phyloP scores from a whole-genome alignment of 371 early-diverging fungal genomes.

The Rhizomucor miehei region DNA sequence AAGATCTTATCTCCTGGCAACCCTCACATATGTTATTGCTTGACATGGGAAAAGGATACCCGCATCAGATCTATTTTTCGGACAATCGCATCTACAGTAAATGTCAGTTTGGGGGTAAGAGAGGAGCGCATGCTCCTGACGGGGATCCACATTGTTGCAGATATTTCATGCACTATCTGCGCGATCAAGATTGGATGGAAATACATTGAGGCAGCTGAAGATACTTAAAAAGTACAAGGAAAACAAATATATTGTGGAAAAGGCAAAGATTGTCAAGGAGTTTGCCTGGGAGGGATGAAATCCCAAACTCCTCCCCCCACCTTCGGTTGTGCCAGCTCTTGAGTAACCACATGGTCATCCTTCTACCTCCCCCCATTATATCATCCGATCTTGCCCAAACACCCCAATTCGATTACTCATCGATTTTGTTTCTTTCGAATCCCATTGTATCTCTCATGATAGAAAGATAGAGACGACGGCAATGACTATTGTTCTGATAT shows the following conservation, averaged over 20 bases:
- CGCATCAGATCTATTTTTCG: conserved; percentile 6
- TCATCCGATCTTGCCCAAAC: too few relatives aligned
- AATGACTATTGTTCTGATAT: too few relatives aligned
- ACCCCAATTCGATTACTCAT: too few relatives aligned
- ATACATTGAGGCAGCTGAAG: conserved; percentile 58
- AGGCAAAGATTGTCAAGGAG: conserved; percentile 53
- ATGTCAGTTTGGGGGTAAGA: conserved; percentile 56
- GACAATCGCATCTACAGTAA: conserved; percentile 25
- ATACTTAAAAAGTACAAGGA: conserved; percentile 80
- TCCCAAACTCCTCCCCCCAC: too few relatives aligned
- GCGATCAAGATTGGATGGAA: conserved; percentile 77
- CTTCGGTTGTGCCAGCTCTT: too few relatives aligned
- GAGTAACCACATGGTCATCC: too few relatives aligned
- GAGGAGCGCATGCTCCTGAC: conserved; percentile 75
- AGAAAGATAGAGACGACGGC: too few relatives aligned
- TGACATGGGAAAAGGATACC: conserved; percentile 10
- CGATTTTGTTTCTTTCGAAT: too few relatives aligned
- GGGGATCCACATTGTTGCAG: conserved; percentile 77
- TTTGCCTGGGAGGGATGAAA: conserved; percentile 45
- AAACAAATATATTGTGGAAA: conserved; percentile 75
- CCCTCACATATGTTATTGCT: conserved; percentile 7
- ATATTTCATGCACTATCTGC: conserved; percentile 68
- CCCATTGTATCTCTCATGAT: too few relatives aligned
- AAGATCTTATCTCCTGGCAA: too few relatives aligned
- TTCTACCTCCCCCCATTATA: too few relatives aligned